Percentiles rank a stretch among this genome's conserved stretches.
Conservation (phyloP, 768 basidiomycete species). For the Lactarius vividus region DNA sequence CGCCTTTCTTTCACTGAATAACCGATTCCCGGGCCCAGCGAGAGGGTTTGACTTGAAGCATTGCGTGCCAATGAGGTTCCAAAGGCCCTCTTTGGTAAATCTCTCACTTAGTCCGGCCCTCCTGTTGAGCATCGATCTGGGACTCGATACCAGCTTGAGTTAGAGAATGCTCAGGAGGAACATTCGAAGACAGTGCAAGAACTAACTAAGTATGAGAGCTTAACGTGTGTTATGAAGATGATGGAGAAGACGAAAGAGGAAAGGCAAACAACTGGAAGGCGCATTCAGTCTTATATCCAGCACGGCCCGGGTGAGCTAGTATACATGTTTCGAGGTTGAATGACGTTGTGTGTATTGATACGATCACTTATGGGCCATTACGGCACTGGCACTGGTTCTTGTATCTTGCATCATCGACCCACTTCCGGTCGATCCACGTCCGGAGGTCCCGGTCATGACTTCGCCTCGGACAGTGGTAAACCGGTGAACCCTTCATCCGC, state of each 20-base stretch:
- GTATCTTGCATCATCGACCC: not conserved
- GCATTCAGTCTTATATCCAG: no score
- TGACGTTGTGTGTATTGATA: no score
- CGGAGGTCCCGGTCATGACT: not conserved
- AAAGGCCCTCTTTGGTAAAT: not conserved
- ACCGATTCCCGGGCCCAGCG: not conserved
- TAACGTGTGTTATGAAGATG: not conserved
- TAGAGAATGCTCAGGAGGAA: not conserved
- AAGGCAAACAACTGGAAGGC: no score
- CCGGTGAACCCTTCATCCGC: not conserved
- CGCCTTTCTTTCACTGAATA: not conserved
- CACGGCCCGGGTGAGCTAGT: no score
- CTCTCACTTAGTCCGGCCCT: not conserved
- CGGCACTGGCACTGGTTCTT: no score
- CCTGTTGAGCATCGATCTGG: not conserved
- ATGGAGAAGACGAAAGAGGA: not conserved
- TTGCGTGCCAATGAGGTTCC: not conserved
- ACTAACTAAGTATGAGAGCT: not conserved
- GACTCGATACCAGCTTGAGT: not conserved
- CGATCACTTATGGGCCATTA: no score
- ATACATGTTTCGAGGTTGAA: no score
- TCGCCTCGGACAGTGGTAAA: not conserved
- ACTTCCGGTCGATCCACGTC: not conserved
- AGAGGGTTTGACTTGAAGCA: not conserved
- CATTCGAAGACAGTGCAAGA: not conserved